A percentile compares a stretch with the other conserved stretches of the same genome.
These are phyloP conservation scores for Colletotrichum spinosum DNA, from an alignment of 2,329 filamentous ascomycete genomes.

Conservation along the genomic window DNA sequence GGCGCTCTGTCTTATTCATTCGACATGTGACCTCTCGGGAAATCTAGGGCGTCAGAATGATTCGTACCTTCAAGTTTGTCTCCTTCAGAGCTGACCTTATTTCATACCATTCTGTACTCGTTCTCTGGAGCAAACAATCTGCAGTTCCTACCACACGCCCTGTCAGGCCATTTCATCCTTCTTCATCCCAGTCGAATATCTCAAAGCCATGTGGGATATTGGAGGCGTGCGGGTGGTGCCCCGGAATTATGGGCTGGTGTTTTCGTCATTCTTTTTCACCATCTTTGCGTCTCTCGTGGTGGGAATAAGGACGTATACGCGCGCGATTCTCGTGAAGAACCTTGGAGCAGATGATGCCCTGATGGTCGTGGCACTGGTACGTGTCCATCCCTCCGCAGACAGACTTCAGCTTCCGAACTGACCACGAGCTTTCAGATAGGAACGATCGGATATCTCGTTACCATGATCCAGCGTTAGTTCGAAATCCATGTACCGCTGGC, in stretches of 20 bases:
- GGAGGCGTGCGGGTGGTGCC: conserved; percentile 35
- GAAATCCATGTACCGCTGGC: accelerated
- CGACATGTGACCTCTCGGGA: too few species aligned
- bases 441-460: background rate
- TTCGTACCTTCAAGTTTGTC: too few species aligned
- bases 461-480: conserved; percentile 1
- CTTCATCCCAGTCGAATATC: background rate
- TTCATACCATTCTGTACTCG: too few species aligned
- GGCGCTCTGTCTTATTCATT: too few species aligned
- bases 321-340: conserved; percentile 32
- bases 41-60: too few species aligned
- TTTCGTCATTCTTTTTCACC: conserved; percentile 38
- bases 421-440: background rate
- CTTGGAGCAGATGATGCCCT: conserved; percentile 29
- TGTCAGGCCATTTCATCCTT: background rate
- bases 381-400: background rate
- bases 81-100: too few species aligned
- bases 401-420: background rate
- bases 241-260: conserved; percentile 38
- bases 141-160: background rate
- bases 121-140: background rate
- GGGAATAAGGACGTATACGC: conserved; percentile 32
- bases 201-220: conserved; percentile 34
- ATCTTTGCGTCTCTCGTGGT: conserved; percentile 34
- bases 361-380: conserved; percentile 34